Evolutionary conservation across 179 eudicot genomes (phyloP), one percentile per base, ranked within the genome.

Genomic region (Beta macrorhiza): DNA sequence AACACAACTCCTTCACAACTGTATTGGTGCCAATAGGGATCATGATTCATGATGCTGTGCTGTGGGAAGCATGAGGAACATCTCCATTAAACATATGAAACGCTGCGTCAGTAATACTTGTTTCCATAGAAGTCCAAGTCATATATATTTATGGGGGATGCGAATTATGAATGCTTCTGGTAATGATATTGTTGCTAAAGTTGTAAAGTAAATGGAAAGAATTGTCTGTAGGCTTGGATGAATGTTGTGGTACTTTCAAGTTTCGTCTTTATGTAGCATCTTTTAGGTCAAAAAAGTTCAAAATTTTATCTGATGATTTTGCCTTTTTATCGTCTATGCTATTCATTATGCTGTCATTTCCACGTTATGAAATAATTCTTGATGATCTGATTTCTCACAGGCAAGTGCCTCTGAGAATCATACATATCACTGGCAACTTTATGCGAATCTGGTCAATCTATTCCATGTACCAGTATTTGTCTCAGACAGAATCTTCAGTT

Each of bases 381-480:
- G 57, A 10, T 65, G 32, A 61, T 78, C 22, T 70, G 29, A 67
- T 62, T 80, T 17, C 22, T 82, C 78, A 64, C 83, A 93, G 99
- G 91, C 91, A 92, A 82, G 91, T 93, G 51, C 98, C 98, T 72
- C 83, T 95, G 70, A 89, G 92, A 78, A 89, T 95, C 77, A 84
- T 95, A 72, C 98, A 95, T 78, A 25, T 90, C 51, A 68, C 86
- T 75, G 97, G 98, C 74, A 92, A 91, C 87, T 90, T 95, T 80
- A 75, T 95, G 95, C 89, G 99, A 76, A 93, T 95, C 90, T 95
- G 98, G 99, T 95, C 99, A 20, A 83, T 95, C 63, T 95, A 95
- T 87, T 93, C 98, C 84, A 92, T 93, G 95, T 92, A 92, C 88
- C 81, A 81, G 73, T 93, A 92, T 86, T 84, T 93, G 87, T 88